Conservation (phyloP, 2,329 filamentous ascomycete species). For the Arachnomyces sp. region DNA sequence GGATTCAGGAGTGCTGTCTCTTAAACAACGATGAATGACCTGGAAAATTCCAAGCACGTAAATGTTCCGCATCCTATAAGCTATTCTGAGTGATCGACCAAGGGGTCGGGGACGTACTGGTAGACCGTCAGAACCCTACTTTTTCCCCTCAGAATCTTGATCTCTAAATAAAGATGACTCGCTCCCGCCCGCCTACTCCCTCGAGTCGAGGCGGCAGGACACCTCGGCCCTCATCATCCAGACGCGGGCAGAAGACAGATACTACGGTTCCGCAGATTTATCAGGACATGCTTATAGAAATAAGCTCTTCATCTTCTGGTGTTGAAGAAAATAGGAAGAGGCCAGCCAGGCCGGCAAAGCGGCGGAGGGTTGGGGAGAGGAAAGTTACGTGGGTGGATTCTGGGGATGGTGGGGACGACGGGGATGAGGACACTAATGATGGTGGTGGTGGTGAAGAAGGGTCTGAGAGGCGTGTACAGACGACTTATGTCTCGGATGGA, state of each 20-base stretch:
- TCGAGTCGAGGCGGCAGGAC: no score
- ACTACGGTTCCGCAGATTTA: conserved; percentile 36
- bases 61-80: no score
- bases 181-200: no score
- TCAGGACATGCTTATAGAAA: conserved; percentile 40
- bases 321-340: conserved; percentile 1
- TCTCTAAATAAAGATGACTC: no score
- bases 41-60: no score
- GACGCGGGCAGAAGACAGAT: conserved; percentile 11
- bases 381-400: conserved; percentile 4
- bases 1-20: no score
- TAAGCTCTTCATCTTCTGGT: conserved; percentile 12
- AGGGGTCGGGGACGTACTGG: no score
- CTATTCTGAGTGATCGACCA: no score
- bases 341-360: conserved; percentile 10
- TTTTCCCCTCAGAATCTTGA: no score
- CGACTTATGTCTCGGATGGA: conserved; percentile 47
- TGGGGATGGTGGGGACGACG: conserved; percentile 2
- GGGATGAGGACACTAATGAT: conserved; percentile 1
- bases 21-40: no score
- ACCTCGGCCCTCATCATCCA: no score
- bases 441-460: conserved; percentile 10
- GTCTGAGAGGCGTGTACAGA: conserved; percentile 19
- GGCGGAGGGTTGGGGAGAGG: conserved; percentile 15
- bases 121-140: no score